Conservation (phyloP, 208 protist species). For the Leishmania tarentolae region DNA sequence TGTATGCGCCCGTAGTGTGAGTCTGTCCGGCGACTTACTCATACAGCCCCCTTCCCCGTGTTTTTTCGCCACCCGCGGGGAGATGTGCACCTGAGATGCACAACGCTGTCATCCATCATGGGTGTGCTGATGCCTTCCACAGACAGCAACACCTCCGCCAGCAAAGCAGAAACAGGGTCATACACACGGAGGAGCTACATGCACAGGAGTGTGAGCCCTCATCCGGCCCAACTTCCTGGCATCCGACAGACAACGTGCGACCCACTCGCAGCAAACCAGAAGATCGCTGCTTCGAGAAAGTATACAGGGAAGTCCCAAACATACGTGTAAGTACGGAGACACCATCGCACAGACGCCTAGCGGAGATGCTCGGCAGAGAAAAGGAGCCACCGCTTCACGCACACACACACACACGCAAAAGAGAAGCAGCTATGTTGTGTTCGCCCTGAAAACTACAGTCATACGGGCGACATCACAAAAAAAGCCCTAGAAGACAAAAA, state of each 20-base stretch:
- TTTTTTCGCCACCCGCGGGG: not conserved
- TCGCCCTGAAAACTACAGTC: no score
- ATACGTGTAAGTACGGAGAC: not conserved
- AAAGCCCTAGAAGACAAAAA: not conserved
- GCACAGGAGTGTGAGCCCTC: not conserved
- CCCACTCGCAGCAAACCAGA: not conserved
- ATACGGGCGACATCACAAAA: no score
- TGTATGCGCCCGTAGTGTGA: not conserved
- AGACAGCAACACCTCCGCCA: not conserved
- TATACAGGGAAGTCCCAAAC: not conserved
- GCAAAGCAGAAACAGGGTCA: not conserved
- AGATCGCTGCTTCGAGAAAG: not conserved
- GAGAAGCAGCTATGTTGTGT: no score
- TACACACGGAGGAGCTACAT: not conserved
- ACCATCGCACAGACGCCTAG: not conserved
- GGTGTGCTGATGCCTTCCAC: not conserved
- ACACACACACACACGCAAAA: not conserved
- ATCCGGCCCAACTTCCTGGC: not conserved
- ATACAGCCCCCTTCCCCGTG: not conserved
- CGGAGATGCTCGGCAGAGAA: not conserved
- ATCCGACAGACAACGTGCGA: not conserved
- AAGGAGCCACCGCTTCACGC: not conserved
- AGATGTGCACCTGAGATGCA: not conserved
- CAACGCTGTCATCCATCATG: not conserved
- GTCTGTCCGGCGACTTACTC: not conserved